Conservation (phyloP, 2,329 filamentous ascomycete genomes). For the Colletotrichum cuscutae region DNA sequence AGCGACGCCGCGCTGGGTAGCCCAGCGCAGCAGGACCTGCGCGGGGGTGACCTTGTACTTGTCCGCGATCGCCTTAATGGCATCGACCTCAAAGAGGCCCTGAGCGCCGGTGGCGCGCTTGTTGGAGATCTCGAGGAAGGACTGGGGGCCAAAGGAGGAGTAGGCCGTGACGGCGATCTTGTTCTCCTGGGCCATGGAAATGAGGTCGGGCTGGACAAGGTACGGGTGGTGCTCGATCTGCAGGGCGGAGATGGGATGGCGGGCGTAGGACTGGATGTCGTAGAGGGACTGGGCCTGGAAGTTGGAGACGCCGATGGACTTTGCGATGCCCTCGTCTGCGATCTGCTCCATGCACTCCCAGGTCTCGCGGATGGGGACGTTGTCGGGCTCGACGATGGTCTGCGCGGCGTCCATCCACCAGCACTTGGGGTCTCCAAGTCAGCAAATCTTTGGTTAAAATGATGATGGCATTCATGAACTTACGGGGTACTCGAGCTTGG, state of each 20-base stretch:
- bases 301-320: conserved; percentile 70
- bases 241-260: conserved; percentile 62
- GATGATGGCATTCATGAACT: conserved; percentile 13
- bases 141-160: conserved; percentile 71
- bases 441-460: background rate
- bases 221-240: conserved; percentile 79
- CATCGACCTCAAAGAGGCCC: conserved; percentile 44
- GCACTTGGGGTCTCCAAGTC: conserved; percentile 27
- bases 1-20: conserved; percentile 70
- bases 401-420: conserved; percentile 55
- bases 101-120: conserved; percentile 40
- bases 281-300: conserved; percentile 68
- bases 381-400: conserved; percentile 47
- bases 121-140: conserved; percentile 46
- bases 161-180: conserved; percentile 72
- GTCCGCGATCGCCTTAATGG: conserved; percentile 61
- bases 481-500: conserved; percentile 50
- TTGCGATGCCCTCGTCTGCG: conserved; percentile 58
- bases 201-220: conserved; percentile 67
- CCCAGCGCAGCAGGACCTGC: conserved; percentile 75
- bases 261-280: conserved; percentile 70
- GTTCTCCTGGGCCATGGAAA: conserved; percentile 66
- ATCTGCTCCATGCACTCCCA: conserved; percentile 71
- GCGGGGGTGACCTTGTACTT: conserved; percentile 69
- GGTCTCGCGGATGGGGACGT: conserved; percentile 62